phyloP scores from a whole-genome alignment of 2,329 filamentous ascomycete genomes.

The Pestalotiopsis sp. region DNA sequence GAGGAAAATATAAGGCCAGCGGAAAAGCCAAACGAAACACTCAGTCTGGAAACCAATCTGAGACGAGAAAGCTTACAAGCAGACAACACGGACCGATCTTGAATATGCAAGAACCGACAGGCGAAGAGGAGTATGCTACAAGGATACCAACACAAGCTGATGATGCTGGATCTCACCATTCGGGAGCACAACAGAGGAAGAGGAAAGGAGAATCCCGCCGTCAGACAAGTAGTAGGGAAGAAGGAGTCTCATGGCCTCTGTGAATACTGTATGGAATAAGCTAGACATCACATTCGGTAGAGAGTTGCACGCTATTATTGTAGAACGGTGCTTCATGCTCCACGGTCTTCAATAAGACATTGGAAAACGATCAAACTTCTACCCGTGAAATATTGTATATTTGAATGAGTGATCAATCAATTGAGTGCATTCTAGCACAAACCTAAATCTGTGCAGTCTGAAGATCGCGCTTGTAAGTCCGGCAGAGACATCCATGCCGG shows the following conservation, averaged over 20 bases:
- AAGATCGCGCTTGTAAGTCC: no score
- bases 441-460: no score
- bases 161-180: not conserved
- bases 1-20: not conserved
- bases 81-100: not conserved
- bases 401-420: no score
- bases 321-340: not conserved
- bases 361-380: not conserved
- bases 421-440: no score
- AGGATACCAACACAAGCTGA: not conserved
- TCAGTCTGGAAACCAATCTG: not conserved
- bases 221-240: not conserved
- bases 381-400: not conserved
- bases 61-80: not conserved
- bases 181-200: not conserved
- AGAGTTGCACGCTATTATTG: not conserved
- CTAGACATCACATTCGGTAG: not conserved
- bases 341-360: not conserved
- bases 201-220: not conserved
- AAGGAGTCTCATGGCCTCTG: not conserved
- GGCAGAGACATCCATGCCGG: no score
- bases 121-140: not conserved
- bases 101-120: not conserved
- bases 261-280: not conserved
- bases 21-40: not conserved